These are phyloP conservation scores for Agrocybe pediades DNA, from an alignment of 768 basidiomycete species.

Conservation along the genomic window DNA sequence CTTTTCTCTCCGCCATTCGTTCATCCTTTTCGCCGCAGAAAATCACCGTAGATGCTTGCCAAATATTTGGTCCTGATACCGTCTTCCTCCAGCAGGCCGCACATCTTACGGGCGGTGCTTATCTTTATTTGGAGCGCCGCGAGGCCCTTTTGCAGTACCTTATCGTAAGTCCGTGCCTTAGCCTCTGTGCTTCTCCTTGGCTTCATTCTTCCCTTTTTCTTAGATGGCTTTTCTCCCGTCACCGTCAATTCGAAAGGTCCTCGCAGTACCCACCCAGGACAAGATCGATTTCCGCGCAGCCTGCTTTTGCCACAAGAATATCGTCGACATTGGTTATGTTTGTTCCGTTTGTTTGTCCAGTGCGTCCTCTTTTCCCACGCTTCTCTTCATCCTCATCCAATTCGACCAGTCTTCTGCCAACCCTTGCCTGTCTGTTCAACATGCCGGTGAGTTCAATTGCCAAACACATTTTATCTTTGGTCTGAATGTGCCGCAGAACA, in stretches of 20 bases:
- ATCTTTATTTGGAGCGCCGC: conserved; percentile 79
- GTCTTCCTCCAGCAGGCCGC: conserved; percentile 98
- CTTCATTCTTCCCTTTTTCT: conserved; percentile 9
- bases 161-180: conserved; percentile 46
- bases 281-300: conserved; percentile 96
- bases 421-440: conserved; percentile 94
- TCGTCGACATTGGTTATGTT: conserved; percentile 95
- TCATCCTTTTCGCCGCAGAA: conserved; percentile 56
- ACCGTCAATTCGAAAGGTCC: conserved; percentile 66
- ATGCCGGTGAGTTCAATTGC: conserved; percentile 70
- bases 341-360: conserved; percentile 99
- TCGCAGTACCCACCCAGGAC: conserved; percentile 91
- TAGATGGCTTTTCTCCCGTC: conserved; percentile 79
- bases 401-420: conserved; percentile 80
- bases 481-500: conserved; percentile 51
- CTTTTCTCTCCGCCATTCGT: conserved; percentile 5
- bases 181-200: conserved; percentile 1
- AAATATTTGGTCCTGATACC: conserved; percentile 84
- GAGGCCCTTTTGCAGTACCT: conserved; percentile 93
- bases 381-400: conserved; percentile 4
- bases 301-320: conserved; percentile 98
- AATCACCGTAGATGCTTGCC: conserved; percentile 96
- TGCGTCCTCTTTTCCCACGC: conserved; percentile 37
- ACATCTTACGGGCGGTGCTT: conserved; percentile 93
- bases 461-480: conserved; percentile 4